A percentile compares a stretch with the other conserved stretches of the same genome.
These are phyloP conservation scores for Oryza australiensis DNA, from an alignment of 176 grass and related monocot genomes.

Conservation along the genomic window DNA sequence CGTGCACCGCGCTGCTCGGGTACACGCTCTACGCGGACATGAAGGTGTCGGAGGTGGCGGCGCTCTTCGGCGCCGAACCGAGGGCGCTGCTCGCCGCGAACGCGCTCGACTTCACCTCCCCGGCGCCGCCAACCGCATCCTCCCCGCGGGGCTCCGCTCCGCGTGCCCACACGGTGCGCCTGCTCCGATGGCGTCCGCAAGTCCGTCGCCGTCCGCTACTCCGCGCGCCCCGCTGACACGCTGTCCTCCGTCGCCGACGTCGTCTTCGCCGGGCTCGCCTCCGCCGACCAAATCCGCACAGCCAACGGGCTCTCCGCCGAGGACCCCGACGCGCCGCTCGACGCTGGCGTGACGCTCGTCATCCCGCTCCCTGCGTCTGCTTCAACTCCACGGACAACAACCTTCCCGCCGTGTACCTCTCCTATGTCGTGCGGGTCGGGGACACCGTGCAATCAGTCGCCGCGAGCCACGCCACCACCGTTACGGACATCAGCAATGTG, in stretches of 20 bases:
- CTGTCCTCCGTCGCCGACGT: constrained; percentile 58
- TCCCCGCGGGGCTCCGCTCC: constrained; percentile 72
- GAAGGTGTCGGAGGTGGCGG: constrained; percentile 82
- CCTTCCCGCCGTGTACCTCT: constrained; percentile 75
- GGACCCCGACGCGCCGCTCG: constrained; percentile 59
- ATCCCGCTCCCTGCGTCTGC: constrained; percentile 78
- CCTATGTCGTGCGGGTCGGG: constrained; percentile 68
- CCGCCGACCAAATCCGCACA: constrained; percentile 75
- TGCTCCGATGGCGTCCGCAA: constrained; percentile 77
- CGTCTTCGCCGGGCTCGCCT: constrained; percentile 69
- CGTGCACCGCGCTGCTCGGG: constrained; percentile 70
- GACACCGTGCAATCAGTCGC: constrained; percentile 65
- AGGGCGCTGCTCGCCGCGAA: constrained; percentile 61
- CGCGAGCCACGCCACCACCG: constrained; percentile 57
- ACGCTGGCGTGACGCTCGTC: constrained; percentile 43
- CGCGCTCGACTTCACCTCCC: constrained; percentile 59
- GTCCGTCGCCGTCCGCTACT: constrained; percentile 68
- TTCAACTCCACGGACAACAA: constrained; percentile 85
- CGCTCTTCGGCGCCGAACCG: constrained; percentile 59
- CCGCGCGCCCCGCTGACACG: constrained; percentile 57
- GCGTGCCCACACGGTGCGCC: constrained; percentile 62
- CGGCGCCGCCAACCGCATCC: constrained; percentile 58
- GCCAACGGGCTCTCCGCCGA: constrained; percentile 61
- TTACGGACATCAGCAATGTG: constrained; percentile 82
- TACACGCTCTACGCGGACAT: constrained; percentile 86